phyloP scores from a whole-genome alignment of 139 green algal species.

The Chlorella sorokiniana region DNA sequence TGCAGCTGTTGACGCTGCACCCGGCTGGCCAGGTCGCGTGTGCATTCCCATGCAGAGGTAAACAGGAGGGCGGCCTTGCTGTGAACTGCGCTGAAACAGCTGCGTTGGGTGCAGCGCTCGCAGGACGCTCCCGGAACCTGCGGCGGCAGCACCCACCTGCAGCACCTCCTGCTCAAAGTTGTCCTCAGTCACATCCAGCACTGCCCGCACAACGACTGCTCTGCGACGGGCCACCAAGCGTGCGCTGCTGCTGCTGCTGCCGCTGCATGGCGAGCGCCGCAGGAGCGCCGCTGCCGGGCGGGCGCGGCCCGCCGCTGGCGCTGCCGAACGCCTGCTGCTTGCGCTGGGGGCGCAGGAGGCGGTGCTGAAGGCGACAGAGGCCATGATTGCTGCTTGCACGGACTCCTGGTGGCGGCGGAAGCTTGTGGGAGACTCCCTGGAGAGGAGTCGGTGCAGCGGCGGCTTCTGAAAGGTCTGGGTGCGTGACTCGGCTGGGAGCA shows the following conservation, averaged over 20 bases:
- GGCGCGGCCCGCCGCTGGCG: neutral
- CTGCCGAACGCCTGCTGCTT: neutral
- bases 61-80: too few species aligned
- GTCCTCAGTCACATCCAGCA: slow-evolving; percentile 53
- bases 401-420: too few species aligned
- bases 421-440: too few species aligned
- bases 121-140: too few species aligned
- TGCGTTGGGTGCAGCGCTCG: too few species aligned
- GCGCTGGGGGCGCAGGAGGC: neutral
- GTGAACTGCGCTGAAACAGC: too few species aligned
- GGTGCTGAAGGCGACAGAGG: neutral
- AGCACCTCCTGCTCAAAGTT: slow-evolving; percentile 75
- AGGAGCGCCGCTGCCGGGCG: slow-evolving; percentile 5
- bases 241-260: neutral
- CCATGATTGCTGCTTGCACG: neutral
- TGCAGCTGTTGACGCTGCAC: too few species aligned
- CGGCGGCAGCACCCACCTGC: slow-evolving; percentile 48
- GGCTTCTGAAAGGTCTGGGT: too few species aligned
- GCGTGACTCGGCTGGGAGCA: too few species aligned
- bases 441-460: too few species aligned
- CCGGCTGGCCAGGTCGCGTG: too few species aligned
- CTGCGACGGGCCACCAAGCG: neutral
- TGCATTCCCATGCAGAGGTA: too few species aligned
- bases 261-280: neutral
- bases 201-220: slow-evolving; percentile 15